Base-by-base conservation (phyloP, 108 stramenopile genomes). In the Skeletonema costatum region DNA sequence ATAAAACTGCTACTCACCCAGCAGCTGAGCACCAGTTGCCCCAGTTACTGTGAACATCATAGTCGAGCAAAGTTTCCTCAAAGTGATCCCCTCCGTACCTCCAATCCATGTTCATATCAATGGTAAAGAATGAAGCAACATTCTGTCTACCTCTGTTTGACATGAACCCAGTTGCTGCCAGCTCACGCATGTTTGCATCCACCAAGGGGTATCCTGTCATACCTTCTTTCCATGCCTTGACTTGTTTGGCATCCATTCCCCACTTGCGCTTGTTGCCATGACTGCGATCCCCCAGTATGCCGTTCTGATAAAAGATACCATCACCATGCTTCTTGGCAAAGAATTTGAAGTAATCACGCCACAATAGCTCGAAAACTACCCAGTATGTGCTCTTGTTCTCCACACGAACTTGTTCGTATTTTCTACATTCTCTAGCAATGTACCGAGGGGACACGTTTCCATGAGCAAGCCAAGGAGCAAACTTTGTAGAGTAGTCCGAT, bases 161-260 rank as follows among this genome's bases (percentile, higher is more conserved):
- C 98, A 98, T 98, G 87, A 97, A 99, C 0, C 99, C 99, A 5
- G 97, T 97, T 1, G 92, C 92, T 9, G 73, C 76, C 7, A 99
- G 83, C 87, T 99, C 99, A 19, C 99, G 85, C 99, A 99, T 99
- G 81, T 99, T 98, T 73, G 98, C 99, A 81, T 99, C 99, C 1
- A 95, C 95, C 62, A 99, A 68, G 3, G 99, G 99, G 75, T 88
- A 95, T 5, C 89, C 98, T 70, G 87, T 91, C 85, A 76, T 88
- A 42, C 98, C 98, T 72, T 87, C 92, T 64, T 81, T 88, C 88
- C 87, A 97, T 3, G 88, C 88, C 44, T 83, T 79, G 9, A 92
- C 69, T 60, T 82, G 88, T 56, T 84, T 85, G 2, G 79, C 62
- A 69, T 85, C 85, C 87, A 78, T 90, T 51, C 77, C 87, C 87